Percentiles rank a stretch among this genome's conserved stretches.
phyloP scores from a whole-genome alignment of 148 eudicot species.

The Dysphania ambrosioides region DNA sequence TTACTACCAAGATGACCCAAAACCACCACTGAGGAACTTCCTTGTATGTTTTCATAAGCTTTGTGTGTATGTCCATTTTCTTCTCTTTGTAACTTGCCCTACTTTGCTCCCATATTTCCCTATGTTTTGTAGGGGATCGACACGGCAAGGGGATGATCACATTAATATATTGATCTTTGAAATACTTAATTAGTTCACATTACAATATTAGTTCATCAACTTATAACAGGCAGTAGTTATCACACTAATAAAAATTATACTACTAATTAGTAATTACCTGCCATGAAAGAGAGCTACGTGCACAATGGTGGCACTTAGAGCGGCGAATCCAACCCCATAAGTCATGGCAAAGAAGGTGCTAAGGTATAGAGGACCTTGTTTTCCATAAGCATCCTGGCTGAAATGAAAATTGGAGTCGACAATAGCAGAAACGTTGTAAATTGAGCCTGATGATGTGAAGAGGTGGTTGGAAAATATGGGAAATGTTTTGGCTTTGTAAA shows the following conservation, averaged over 20 bases:
- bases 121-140: conserved; percentile 13
- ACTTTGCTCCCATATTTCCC: conserved; percentile 96
- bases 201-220: too few relatives aligned
- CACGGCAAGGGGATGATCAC: neutral
- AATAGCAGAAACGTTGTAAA: conserved; percentile 72
- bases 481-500: conserved; percentile 79
- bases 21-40: conserved; percentile 99
- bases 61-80: conserved; percentile 82
- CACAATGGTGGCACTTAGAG: conserved; percentile 68
- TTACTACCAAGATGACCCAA: conserved; percentile 71
- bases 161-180: neutral
- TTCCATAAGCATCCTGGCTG: conserved; percentile 59
- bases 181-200: too few relatives aligned
- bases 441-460: conserved; percentile 55
- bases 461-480: conserved; percentile 67
- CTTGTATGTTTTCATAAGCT: conserved; percentile 76
- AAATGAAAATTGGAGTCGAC: conserved; percentile 75
- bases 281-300: conserved; percentile 91
- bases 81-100: conserved; percentile 73
- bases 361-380: conserved; percentile 73
- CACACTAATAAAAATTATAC: neutral
- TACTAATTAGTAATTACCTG: too few relatives aligned
- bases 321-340: conserved; percentile 94
- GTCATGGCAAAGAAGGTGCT: conserved; percentile 93
- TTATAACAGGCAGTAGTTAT: neutral